Percentiles rank a stretch among this genome's conserved stretches.
Evolutionary conservation across 2,329 filamentous ascomycete genomes (phyloP).

Genomic region (Aureobasidium vineae): DNA sequence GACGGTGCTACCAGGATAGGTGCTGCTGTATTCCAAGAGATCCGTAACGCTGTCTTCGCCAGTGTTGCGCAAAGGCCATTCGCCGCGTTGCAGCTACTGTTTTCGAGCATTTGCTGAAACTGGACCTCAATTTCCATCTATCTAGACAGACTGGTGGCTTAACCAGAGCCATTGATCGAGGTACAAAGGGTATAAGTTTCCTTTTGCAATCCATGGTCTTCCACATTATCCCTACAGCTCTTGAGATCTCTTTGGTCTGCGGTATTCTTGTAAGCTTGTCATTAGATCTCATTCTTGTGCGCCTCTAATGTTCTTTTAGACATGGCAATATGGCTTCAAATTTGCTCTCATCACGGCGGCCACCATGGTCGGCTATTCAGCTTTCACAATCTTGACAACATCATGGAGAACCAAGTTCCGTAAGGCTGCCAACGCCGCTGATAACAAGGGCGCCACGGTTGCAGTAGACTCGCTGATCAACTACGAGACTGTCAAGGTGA

Average conservation of each 20-base stretch:
- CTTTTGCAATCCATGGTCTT: constrained; percentile 97
- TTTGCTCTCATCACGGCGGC: constrained; percentile 87
- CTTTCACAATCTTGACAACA: constrained; percentile 96
- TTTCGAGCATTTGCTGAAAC: constrained; percentile 80
- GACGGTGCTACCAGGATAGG: constrained; percentile 85
- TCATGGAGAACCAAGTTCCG: constrained; percentile 97
- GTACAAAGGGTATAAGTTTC: constrained; percentile 98
- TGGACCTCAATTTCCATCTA: constrained; percentile 93
- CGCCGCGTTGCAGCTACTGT: constrained; percentile 87
- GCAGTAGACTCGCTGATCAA: constrained; percentile 97
- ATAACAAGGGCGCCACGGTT: constrained; percentile 92
- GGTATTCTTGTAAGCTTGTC: constrained; percentile 66
- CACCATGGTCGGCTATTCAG: constrained; percentile 92
- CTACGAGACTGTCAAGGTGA: constrained; percentile 88
- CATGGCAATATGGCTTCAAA: constrained; percentile 88
- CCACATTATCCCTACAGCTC: constrained; percentile 86
- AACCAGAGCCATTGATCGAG: constrained; percentile 90
- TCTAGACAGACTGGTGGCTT: constrained; percentile 92
- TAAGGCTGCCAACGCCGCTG: constrained; percentile 90
- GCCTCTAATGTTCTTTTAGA: constrained; percentile 47
- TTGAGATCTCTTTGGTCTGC: constrained; percentile 95
- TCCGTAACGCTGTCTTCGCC: constrained; percentile 94
- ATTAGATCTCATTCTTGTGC: background rate
- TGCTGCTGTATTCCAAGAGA: constrained; percentile 84
- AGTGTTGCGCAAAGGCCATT: constrained; percentile 95